Evolutionary conservation across 2,329 filamentous ascomycete species (phyloP).

Genomic region (Hypoxylon sp.): DNA sequence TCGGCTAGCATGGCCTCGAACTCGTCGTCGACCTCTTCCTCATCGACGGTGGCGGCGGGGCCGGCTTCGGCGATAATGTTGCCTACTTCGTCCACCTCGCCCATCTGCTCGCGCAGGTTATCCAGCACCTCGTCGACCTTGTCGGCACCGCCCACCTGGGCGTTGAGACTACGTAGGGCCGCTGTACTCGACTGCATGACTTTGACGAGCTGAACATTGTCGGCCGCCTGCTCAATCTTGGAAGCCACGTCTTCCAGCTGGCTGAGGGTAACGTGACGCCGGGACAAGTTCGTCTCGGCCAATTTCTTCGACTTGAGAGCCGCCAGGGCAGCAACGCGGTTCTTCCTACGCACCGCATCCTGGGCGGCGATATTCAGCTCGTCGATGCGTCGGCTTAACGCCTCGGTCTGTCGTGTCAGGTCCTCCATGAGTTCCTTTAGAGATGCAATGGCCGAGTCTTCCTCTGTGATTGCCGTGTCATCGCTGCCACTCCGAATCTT

Average conservation of each 20-base stretch:
- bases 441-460: slow-evolving; percentile 86
- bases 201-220: slow-evolving; percentile 85
- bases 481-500: slow-evolving; percentile 74
- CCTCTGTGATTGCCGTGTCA: slow-evolving; percentile 73
- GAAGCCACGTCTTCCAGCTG: slow-evolving; percentile 87
- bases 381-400: slow-evolving; percentile 76
- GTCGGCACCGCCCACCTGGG: slow-evolving; percentile 81
- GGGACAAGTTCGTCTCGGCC: slow-evolving; percentile 79
- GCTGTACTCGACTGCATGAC: slow-evolving; percentile 85
- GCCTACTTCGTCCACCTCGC: slow-evolving; percentile 84
- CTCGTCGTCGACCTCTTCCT: slow-evolving; percentile 89
- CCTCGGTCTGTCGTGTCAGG: slow-evolving; percentile 78
- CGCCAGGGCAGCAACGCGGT: slow-evolving; percentile 80
- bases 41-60: slow-evolving; percentile 72
- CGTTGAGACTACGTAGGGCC: slow-evolving; percentile 80
- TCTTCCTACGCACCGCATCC: slow-evolving; percentile 78
- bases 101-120: slow-evolving; percentile 83
- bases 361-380: slow-evolving; percentile 76
- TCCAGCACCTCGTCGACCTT: slow-evolving; percentile 83
- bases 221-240: slow-evolving; percentile 88
- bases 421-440: slow-evolving; percentile 84
- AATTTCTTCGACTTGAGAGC: slow-evolving; percentile 87
- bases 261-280: slow-evolving; percentile 78
- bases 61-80: slow-evolving; percentile 78
- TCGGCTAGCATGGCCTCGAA: slow-evolving; percentile 80